phyloP scores from a whole-genome alignment of 2,329 filamentous ascomycete genomes.

The Claviceps arundinis region DNA sequence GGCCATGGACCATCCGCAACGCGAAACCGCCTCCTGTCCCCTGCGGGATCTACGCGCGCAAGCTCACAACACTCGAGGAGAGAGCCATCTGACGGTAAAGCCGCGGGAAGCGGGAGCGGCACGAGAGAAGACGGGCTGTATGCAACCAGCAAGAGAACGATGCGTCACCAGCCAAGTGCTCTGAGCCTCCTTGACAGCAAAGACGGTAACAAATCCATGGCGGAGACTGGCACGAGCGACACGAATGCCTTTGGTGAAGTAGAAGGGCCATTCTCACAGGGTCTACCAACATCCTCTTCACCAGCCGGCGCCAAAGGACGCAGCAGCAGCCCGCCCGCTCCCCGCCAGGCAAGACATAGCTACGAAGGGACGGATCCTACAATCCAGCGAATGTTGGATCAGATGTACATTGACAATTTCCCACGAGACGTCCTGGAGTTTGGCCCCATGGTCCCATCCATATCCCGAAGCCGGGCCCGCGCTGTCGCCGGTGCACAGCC shows the following conservation, averaged over 20 bases:
- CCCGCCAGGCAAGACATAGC: constrained; percentile 53
- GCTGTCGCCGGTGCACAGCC: constrained; percentile 33
- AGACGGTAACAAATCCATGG: constrained; percentile 42
- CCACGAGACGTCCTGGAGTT: constrained; percentile 55
- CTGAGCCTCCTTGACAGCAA: constrained; percentile 45
- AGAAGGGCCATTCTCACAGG: constrained; percentile 39
- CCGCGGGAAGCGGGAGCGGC: constrained; percentile 8
- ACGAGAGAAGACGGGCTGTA: constrained; percentile 28
- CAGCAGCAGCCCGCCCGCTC: constrained; percentile 14
- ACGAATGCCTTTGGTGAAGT: constrained; percentile 47
- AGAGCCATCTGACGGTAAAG: constrained; percentile 18
- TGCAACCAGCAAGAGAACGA: constrained; percentile 28
- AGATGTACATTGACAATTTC: constrained; percentile 66
- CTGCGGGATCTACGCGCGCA: constrained; percentile 15
- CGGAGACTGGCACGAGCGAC: constrained; percentile 46
- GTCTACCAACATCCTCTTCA: constrained; percentile 10
- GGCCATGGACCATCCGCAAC: constrained; percentile 15
- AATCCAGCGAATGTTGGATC: constrained; percentile 61
- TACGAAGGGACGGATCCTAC: constrained; percentile 69
- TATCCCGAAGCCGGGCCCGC: constrained; percentile 41
- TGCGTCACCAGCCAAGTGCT: constrained; percentile 47
- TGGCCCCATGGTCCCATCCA: constrained; percentile 65
- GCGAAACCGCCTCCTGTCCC: constrained; percentile 20
- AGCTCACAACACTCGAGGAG: constrained; percentile 26
- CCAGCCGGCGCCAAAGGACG: constrained; percentile 14